These are phyloP conservation scores for Rubus parviflorus DNA, from an alignment of 306 rosid species.

Conservation along the genomic window DNA sequence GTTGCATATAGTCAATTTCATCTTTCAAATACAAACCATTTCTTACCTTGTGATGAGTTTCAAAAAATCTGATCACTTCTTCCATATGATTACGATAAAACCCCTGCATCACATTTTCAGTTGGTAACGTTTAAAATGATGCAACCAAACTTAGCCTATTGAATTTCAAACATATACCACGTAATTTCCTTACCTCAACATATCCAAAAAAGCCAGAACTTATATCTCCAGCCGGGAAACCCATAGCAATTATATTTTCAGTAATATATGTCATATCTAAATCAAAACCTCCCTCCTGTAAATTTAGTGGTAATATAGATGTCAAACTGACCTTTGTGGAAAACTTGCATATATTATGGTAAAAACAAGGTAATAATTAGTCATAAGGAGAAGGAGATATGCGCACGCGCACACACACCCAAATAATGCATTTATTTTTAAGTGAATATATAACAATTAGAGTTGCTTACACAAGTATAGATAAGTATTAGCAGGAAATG, in stretches of 20 bases:
- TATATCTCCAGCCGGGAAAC: conserved; percentile 90
- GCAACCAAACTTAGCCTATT: conserved; percentile 21
- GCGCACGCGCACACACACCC: not conserved
- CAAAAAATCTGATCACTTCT: conserved; percentile 83
- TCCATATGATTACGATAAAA: conserved; percentile 97
- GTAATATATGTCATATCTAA: conserved; percentile 89
- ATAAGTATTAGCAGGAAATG: not conserved
- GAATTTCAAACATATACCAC: conserved; percentile 27
- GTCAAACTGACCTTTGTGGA: not conserved
- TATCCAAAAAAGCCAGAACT: conserved; percentile 89
- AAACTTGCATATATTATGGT: not conserved
- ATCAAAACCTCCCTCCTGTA: conserved; percentile 88
- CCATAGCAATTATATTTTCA: conserved; percentile 90
- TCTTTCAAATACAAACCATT: not conserved
- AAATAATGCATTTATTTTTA: not conserved
- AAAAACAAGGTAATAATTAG: not conserved
- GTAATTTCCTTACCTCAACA: conserved; percentile 62
- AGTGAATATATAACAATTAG: not conserved
- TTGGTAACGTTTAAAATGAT: conserved; percentile 26
- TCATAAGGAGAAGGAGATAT: not conserved
- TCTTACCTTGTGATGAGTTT: conserved; percentile 81
- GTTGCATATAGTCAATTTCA: conserved; percentile 11
- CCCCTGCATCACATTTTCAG: conserved; percentile 61
- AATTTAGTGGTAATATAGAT: conserved; percentile 6
- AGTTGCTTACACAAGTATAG: not conserved